phyloP scores from a whole-genome alignment of 1,139 yeast species.

The Diutina rugosa region DNA sequence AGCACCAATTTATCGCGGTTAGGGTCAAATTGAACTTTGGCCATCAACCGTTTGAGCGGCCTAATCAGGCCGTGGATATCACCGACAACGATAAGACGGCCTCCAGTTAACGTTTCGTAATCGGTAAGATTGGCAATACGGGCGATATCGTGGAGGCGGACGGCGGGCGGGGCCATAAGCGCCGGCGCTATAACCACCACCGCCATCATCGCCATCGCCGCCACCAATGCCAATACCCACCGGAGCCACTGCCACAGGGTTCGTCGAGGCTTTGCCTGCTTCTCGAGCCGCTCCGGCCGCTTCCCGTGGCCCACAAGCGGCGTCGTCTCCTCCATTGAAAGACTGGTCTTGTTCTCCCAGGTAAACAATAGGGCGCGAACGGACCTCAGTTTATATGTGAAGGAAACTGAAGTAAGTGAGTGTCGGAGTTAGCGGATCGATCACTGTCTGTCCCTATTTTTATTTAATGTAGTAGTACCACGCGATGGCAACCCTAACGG shows the following conservation, averaged over 20 bases:
- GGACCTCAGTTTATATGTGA: too few relatives aligned
- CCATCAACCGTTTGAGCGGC: slow-evolving; percentile 39
- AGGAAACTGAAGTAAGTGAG: too few relatives aligned
- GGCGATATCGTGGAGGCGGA: not conserved
- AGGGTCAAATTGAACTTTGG: slow-evolving; percentile 28
- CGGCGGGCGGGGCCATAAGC: not conserved
- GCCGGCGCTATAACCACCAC: not conserved
- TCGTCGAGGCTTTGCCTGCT: not conserved
- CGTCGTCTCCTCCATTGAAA: not conserved
- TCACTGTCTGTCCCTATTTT: not conserved
- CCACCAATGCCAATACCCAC: not conserved
- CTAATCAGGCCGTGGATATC: slow-evolving; percentile 77
- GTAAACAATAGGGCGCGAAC: not conserved
- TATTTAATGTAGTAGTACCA: not conserved
- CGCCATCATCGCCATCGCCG: not conserved
- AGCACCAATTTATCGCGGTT: slow-evolving; percentile 48
- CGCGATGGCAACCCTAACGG: not conserved
- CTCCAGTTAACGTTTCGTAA: not conserved
- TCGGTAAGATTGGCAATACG: not conserved
- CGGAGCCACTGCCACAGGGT: not conserved
- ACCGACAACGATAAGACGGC: slow-evolving; percentile 44
- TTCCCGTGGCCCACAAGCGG: not conserved
- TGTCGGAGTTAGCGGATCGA: not conserved
- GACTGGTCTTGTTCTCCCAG: not conserved
- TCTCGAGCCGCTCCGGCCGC: not conserved